Conservation (phyloP, 2,329 filamentous ascomycete genomes). For the Falciphora oryzae region DNA sequence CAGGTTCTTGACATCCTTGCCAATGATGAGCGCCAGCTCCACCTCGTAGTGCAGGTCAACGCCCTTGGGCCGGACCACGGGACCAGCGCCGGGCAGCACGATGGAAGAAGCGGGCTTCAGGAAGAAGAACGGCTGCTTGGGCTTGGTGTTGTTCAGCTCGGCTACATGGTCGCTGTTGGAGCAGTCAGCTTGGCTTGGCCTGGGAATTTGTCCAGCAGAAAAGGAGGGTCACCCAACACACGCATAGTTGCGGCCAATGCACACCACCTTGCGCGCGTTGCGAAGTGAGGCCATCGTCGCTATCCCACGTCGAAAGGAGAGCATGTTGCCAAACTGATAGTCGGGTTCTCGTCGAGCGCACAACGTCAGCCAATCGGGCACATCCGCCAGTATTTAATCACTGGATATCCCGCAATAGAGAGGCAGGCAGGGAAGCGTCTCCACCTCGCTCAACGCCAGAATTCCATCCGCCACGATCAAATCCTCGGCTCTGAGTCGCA, state of each 20-base stretch:
- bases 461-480: neutral
- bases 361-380: neutral
- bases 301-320: conserved; percentile 23
- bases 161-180: conserved; percentile 74
- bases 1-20: conserved; percentile 72
- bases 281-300: conserved; percentile 30
- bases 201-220: neutral
- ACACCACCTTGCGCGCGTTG: conserved; percentile 65
- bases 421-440: neutral
- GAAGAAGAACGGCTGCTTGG: conserved; percentile 98
- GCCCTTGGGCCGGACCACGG: conserved; percentile 75
- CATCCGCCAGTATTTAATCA: neutral
- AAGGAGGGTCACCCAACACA: conserved; percentile 36
- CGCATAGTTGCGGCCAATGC: conserved; percentile 93
- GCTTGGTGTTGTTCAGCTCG: conserved; percentile 80
- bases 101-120: conserved; percentile 89
- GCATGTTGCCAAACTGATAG: neutral
- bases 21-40: conserved; percentile 85
- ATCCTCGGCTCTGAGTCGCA: neutral
- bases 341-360: neutral
- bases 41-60: conserved; percentile 91
- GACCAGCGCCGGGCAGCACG: conserved; percentile 69
- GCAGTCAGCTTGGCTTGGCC: neutral
- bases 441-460: neutral
- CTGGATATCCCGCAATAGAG: neutral